phyloP scores from a whole-genome alignment of 1,139 yeast genomes.

The Pichia inconspicua region DNA sequence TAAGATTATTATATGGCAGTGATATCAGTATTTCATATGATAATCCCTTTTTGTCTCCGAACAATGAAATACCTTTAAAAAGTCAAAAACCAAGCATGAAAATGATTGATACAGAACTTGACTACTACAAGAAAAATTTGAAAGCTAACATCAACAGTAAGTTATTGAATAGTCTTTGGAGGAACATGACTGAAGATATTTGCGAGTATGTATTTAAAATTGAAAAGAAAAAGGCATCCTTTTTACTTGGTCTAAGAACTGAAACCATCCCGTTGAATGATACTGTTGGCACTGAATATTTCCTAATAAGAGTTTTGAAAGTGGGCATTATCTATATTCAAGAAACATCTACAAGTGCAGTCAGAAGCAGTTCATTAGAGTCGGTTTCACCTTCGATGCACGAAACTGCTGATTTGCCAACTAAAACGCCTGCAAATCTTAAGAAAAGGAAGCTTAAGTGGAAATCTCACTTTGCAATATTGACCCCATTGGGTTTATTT shows the following conservation, averaged over 20 bases:
- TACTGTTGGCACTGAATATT: constrained; percentile 16
- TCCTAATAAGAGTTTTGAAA: constrained; percentile 25
- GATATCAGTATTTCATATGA: constrained; percentile 10
- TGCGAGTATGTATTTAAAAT: constrained; percentile 22
- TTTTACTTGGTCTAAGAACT: constrained; percentile 15
- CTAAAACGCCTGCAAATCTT: background rate
- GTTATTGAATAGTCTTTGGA: constrained; percentile 13
- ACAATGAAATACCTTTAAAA: background rate
- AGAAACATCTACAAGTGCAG: constrained; percentile 23
- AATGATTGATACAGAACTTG: constrained; percentile 16
- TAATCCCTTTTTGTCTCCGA: constrained; percentile 23
- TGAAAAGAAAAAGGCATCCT: constrained; percentile 20
- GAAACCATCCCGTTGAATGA: constrained; percentile 14
- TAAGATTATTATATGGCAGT: constrained; percentile 16
- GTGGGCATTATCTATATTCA: constrained; percentile 27
- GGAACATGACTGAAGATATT: constrained; percentile 12
- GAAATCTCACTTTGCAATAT: constrained; percentile 35
- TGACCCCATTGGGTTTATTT: constrained; percentile 39
- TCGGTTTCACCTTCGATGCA: constrained; percentile 4
- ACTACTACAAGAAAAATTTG: constrained; percentile 1
- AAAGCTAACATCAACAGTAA: constrained; percentile 14
- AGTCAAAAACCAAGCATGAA: constrained; percentile 9
- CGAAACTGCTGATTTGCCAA: constrained; percentile 1
- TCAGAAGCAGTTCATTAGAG: constrained; percentile 10
- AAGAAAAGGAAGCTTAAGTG: constrained; percentile 25